Conservation (phyloP, 805 yeast species). For the Jamesozyma piceae region DNA sequence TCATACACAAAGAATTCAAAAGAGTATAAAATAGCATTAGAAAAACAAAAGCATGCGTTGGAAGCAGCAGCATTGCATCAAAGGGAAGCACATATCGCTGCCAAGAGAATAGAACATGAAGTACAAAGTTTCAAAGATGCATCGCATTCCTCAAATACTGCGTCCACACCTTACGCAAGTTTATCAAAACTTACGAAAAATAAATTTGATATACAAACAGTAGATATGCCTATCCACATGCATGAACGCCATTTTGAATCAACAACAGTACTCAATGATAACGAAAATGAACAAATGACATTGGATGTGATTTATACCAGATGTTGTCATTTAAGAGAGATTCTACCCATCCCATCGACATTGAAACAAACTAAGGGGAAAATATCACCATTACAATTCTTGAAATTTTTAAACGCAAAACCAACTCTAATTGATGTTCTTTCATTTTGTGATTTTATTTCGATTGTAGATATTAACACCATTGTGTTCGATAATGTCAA, state of each 20-base stretch:
- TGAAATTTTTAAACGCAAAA: conserved; percentile 69
- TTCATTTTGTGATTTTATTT: conserved; percentile 77
- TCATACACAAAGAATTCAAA: conserved; percentile 24
- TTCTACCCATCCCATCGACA: conserved; percentile 84
- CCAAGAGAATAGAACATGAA: conserved; percentile 59
- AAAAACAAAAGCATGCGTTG: conserved; percentile 45
- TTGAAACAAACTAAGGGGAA: conserved; percentile 71
- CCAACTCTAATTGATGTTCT: conserved; percentile 84
- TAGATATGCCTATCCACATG: conserved; percentile 63
- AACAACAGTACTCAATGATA: conserved; percentile 8
- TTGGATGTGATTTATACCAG: conserved; percentile 73
- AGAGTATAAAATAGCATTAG: conserved; percentile 46
- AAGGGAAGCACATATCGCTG: conserved; percentile 65
- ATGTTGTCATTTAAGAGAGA: conserved; percentile 87
- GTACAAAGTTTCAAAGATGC: conserved; percentile 38
- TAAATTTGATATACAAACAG: conserved; percentile 20
- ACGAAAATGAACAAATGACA: conserved; percentile 23
- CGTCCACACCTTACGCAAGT: neutral
- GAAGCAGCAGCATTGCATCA: conserved; percentile 64
- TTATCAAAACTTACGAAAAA: neutral
- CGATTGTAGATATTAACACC: conserved; percentile 73
- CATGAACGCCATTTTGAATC: conserved; percentile 47
- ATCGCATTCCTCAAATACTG: neutral
- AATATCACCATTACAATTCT: conserved; percentile 58
- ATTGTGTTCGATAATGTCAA: conserved; percentile 71